Conservation (phyloP, 1,284 basidiomycete species). For the Pascua sp. region DNA sequence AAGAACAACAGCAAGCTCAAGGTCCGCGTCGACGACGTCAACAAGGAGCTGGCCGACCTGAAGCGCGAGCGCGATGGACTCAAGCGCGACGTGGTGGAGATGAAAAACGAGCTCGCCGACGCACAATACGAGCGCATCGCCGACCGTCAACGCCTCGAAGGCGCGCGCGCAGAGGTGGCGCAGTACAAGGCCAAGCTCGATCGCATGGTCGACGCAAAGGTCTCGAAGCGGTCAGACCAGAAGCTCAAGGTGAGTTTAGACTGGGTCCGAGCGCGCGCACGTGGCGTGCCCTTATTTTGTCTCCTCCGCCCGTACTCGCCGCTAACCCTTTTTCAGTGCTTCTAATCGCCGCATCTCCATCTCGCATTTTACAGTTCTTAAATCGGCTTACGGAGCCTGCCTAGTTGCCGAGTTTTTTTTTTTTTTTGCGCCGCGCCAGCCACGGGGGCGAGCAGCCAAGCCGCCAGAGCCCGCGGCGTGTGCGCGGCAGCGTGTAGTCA, state of each 20-base stretch:
- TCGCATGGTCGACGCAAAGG: constrained; percentile 40
- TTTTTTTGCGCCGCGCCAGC: background rate
- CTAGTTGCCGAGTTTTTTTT: background rate
- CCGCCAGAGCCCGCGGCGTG: too few relatives aligned
- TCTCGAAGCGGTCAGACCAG: constrained; percentile 34
- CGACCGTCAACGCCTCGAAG: constrained; percentile 36
- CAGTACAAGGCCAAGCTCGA: constrained; percentile 39
- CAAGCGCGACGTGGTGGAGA: constrained; percentile 21
- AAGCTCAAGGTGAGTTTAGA: constrained; percentile 39
- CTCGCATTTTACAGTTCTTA: constrained; percentile 1
- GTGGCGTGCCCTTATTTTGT: background rate
- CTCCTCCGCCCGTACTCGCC: too few relatives aligned
- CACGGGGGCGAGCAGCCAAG: background rate
- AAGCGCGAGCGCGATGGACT: constrained; percentile 34
- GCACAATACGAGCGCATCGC: constrained; percentile 32
- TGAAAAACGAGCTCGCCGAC: constrained; percentile 26
- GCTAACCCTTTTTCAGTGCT: constrained; percentile 20
- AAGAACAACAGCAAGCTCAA: constrained; percentile 38
- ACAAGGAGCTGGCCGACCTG: constrained; percentile 24
- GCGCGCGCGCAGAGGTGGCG: constrained; percentile 35
- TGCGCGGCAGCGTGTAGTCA: constrained; percentile 10
- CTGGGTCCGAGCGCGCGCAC: background rate
- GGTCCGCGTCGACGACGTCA: constrained; percentile 30
- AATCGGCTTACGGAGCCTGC: background rate
- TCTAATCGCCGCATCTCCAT: constrained; percentile 13